Evolutionary conservation across 1,284 basidiomycete species (phyloP).

Genomic region (Sanguinoderma infundibulare): DNA sequence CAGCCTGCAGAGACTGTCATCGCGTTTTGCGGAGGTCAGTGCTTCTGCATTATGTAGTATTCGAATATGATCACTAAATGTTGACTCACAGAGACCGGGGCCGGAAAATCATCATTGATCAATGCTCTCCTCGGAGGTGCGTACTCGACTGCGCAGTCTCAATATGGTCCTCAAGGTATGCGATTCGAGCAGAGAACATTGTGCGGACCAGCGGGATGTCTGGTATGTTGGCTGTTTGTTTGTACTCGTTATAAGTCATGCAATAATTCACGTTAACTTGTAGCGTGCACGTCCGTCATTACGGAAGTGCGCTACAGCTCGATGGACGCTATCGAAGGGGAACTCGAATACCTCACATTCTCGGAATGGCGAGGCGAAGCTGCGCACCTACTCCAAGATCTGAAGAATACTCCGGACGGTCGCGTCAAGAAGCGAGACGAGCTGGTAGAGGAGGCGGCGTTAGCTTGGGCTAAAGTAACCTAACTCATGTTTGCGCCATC

Average conservation of each 20-base stretch:
- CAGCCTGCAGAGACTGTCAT: not conserved
- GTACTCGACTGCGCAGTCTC: not conserved
- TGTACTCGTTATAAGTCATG: not conserved
- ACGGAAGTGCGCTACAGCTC: constrained; percentile 56
- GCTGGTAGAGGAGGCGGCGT: not conserved
- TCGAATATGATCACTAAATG: not conserved
- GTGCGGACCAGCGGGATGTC: constrained; percentile 64
- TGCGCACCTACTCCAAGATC: not conserved
- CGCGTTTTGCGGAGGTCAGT: constrained; percentile 4
- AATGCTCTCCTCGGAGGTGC: constrained; percentile 52
- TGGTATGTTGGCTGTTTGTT: constrained; percentile 39
- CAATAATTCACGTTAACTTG: not conserved
- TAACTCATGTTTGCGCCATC: not conserved
- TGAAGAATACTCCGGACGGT: not conserved
- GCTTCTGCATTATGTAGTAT: not conserved
- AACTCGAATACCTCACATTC: not conserved
- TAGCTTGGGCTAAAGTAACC: not conserved
- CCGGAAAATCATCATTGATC: constrained; percentile 57
- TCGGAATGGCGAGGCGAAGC: not conserved
- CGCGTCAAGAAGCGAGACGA: not conserved
- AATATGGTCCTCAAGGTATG: not conserved
- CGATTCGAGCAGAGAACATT: constrained; percentile 42
- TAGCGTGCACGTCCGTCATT: constrained; percentile 54
- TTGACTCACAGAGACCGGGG: constrained; percentile 48
- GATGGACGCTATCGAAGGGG: constrained; percentile 26